These are phyloP conservation scores for Podila clonocystis DNA, from an alignment of 192 early-diverging fungal species.

Conservation along the genomic window DNA sequence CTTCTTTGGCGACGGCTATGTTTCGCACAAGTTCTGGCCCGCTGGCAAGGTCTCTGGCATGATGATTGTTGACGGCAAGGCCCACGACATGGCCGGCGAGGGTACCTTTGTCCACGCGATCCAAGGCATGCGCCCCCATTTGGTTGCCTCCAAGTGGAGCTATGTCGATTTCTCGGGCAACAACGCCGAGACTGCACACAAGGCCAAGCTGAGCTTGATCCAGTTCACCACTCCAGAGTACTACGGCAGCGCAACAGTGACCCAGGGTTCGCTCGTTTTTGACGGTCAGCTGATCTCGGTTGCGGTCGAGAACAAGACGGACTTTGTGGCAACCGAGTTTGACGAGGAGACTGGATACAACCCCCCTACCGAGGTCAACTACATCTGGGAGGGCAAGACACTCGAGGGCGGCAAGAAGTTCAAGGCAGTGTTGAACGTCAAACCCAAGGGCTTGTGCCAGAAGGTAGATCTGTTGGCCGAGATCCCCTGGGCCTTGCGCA, in stretches of 20 bases:
- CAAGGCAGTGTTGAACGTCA: slow-evolving; percentile 71
- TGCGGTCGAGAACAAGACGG: slow-evolving; percentile 76
- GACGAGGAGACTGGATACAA: slow-evolving; percentile 89
- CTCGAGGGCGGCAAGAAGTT: slow-evolving; percentile 71
- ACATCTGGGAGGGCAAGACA: slow-evolving; percentile 85
- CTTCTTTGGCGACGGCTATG: slow-evolving; percentile 75
- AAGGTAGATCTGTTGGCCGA: slow-evolving; percentile 93
- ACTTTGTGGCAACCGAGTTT: slow-evolving; percentile 67
- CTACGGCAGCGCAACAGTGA: slow-evolving; percentile 73
- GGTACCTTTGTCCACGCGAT: slow-evolving; percentile 87
- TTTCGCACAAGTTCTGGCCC: slow-evolving; percentile 88
- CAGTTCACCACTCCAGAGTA: slow-evolving; percentile 84
- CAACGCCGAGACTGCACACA: slow-evolving; percentile 57
- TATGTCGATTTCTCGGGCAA: slow-evolving; percentile 74
- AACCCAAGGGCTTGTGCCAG: slow-evolving; percentile 71
- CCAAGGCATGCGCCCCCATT: slow-evolving; percentile 87
- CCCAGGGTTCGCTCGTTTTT: slow-evolving; percentile 78
- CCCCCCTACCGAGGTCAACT: slow-evolving; percentile 76
- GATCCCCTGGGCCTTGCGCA: slow-evolving; percentile 90
- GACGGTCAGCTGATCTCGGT: slow-evolving; percentile 77
- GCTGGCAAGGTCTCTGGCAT: slow-evolving; percentile 75
- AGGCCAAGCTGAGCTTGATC: slow-evolving; percentile 71
- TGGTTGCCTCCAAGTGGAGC: slow-evolving; percentile 86
- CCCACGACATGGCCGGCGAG: slow-evolving; percentile 73
- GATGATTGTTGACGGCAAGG: slow-evolving; percentile 75